Base-by-base conservation (phyloP, 208 protist genomes). In the Tritrichomonas foetus region DNA sequence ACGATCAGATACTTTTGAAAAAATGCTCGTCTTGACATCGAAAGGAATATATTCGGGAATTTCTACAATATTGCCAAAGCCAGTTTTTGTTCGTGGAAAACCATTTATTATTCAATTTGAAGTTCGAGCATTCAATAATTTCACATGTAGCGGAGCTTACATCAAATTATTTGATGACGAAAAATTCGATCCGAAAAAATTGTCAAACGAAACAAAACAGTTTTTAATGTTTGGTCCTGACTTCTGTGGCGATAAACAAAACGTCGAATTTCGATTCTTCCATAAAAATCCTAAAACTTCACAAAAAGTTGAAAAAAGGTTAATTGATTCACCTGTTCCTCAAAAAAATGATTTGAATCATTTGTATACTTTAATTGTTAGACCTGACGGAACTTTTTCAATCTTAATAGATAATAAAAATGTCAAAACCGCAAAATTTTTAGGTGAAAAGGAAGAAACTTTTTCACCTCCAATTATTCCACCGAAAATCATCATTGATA, bases 221-320 rank as follows among this genome's bases (percentile, higher is more conserved):
- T 93, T 92, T n/a, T 78, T 96, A 39, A 96, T 96, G 95, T 96
- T 96, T 50, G 95, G 95, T 11, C 95, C 95, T 16, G 95, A 96
- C 82, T 94, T 94, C 89, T 96, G 95, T 74, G 95, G 94, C 3
- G 30, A 1, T 3, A 74, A 41, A 44, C 27, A 95, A 36, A 95
- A 96, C 57, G 92, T 96, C 20, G 94, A 94, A 69, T 95, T 95
- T 55, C 95, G 95, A 78, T 94, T 95, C 44, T 49, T 78, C 16
- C 82, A 94, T 93, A 84, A 95, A 82, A 93, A 93, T 78, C 94
- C 94, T 27, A n/a, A 66, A 47, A 82, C 94, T 80, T 69, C 75
- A 64, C 93, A 93, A 41, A 93, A 25, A 16, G 53, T 55, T 49
- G 95, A 96, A 94, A 50, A 95, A 27, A 72, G 94, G 49, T 16